phyloP scores from a whole-genome alignment of 2,329 filamentous ascomycete genomes.

The Colletotrichum liriopes region DNA sequence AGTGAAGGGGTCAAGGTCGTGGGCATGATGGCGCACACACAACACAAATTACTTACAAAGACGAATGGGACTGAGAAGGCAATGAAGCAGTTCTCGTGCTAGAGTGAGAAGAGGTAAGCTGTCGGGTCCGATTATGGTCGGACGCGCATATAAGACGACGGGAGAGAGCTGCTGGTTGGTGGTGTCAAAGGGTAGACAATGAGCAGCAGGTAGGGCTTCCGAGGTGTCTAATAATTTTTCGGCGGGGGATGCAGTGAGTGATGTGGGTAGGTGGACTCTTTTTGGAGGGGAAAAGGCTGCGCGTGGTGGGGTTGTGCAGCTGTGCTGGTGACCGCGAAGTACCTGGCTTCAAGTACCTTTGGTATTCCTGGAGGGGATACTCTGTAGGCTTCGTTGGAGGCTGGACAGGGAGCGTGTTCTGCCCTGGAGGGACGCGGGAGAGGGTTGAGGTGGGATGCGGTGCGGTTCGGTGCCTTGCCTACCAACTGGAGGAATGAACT shows the following conservation, averaged over 20 bases:
- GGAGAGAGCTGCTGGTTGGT: conserved; percentile 8
- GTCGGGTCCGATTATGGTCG: conserved; percentile 38
- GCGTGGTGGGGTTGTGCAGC: conserved; percentile 36
- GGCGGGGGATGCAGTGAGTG: conserved; percentile 40
- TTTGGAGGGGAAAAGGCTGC: conserved; percentile 39
- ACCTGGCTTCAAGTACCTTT: conserved; percentile 27
- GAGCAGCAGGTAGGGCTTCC: conserved; percentile 40
- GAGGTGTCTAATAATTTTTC: conserved; percentile 43
- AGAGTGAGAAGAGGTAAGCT: conserved; percentile 40
- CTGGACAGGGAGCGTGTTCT: not conserved
- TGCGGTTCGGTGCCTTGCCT: not conserved
- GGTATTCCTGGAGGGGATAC: not conserved
- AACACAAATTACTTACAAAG: conserved; percentile 38
- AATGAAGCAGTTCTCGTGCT: conserved; percentile 18
- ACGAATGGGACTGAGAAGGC: conserved; percentile 12
- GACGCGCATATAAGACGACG: conserved; percentile 38
- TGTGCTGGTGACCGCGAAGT: conserved; percentile 29
- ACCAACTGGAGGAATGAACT: not conserved
- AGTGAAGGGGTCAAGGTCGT: conserved; percentile 13
- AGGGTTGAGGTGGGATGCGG: not conserved
- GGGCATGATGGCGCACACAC: conserved; percentile 16
- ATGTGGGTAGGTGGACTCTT: conserved; percentile 41
- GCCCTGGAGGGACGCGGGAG: not conserved
- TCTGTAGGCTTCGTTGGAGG: not conserved
- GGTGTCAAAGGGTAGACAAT: conserved; percentile 8